phyloP scores from a whole-genome alignment of 345 rosid genomes.

The Populus pruinosa region DNA sequence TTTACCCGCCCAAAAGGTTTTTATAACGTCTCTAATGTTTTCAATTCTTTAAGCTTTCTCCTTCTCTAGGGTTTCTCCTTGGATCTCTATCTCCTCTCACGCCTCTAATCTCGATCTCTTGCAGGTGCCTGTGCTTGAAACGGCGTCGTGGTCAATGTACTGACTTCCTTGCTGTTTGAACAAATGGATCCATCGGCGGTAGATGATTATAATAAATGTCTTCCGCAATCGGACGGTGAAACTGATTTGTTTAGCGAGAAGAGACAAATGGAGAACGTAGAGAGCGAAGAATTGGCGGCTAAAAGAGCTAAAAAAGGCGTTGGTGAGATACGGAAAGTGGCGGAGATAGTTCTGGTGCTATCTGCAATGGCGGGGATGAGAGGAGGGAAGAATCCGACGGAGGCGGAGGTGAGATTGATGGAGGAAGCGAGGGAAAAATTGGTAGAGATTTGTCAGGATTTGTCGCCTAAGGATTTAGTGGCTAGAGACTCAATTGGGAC shows the following conservation, averaged over 20 bases:
- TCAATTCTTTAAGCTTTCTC: conserved; percentile 6
- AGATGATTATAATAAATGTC: not conserved
- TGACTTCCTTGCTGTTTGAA: not conserved
- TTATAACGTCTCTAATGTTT: conserved; percentile 20
- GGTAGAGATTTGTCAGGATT: conserved; percentile 47
- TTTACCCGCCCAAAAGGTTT: conserved; percentile 47
- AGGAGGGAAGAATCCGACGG: conserved; percentile 51
- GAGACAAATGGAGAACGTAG: conserved; percentile 27
- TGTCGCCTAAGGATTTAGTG: conserved; percentile 66
- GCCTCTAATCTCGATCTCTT: conserved; percentile 9
- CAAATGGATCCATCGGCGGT: conserved; percentile 30
- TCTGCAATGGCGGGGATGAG: conserved; percentile 76
- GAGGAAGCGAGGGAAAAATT: conserved; percentile 70
- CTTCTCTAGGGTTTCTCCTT: not conserved
- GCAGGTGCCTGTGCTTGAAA: not conserved
- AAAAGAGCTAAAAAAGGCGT: conserved; percentile 39
- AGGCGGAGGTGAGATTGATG: conserved; percentile 62
- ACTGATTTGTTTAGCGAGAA: conserved; percentile 21
- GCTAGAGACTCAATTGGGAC: conserved; percentile 47
- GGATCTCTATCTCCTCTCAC: conserved; percentile 1
- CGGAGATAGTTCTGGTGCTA: conserved; percentile 80
- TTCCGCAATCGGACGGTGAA: conserved; percentile 5
- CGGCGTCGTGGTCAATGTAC: not conserved
- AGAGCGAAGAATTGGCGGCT: conserved; percentile 16
- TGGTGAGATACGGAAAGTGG: conserved; percentile 42